phyloP scores from a whole-genome alignment of 2,329 filamentous ascomycete species.

The Fragosphaeria purpurea region DNA sequence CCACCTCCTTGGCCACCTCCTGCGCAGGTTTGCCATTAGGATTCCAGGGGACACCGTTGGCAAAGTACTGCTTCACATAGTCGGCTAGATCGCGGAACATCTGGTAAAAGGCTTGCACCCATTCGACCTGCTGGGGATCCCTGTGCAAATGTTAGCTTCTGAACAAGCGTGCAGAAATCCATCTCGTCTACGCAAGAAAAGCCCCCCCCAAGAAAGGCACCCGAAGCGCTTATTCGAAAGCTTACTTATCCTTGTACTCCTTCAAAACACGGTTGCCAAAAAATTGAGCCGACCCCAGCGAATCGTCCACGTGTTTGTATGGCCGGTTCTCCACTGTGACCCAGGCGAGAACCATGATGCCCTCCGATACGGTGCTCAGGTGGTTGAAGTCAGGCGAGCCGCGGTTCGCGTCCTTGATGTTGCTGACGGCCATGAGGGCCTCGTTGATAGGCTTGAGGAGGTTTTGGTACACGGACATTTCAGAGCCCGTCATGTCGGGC shows the following conservation, averaged over 20 bases:
- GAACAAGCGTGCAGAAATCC: too few species aligned
- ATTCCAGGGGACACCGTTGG: constrained; percentile 80
- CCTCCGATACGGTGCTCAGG: constrained; percentile 78
- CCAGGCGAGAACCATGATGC: constrained; percentile 84
- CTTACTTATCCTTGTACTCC: constrained; percentile 66
- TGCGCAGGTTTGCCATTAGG: constrained; percentile 61
- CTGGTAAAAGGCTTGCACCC: constrained; percentile 86
- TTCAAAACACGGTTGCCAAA: constrained; percentile 91
- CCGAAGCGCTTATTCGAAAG: neutral
- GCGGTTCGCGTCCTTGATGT: constrained; percentile 74
- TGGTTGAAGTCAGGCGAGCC: constrained; percentile 68
- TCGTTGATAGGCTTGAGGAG: constrained; percentile 82
- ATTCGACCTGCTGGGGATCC: constrained; percentile 72
- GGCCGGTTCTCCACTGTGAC: constrained; percentile 77
- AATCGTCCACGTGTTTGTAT: constrained; percentile 74
- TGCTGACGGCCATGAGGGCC: constrained; percentile 66
- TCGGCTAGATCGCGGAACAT: constrained; percentile 75
- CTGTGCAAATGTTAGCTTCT: constrained; percentile 30
- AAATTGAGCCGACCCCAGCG: constrained; percentile 76
- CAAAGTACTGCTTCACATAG: constrained; percentile 77
- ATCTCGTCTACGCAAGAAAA: neutral
- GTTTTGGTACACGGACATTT: constrained; percentile 59
- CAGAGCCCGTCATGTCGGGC: constrained; percentile 55
- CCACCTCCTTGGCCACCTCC: constrained; percentile 53
- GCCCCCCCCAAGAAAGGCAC: too few species aligned